Conservation (phyloP, 2,329 filamentous ascomycete genomes). For the Colletotrichum cordylinicola region DNA sequence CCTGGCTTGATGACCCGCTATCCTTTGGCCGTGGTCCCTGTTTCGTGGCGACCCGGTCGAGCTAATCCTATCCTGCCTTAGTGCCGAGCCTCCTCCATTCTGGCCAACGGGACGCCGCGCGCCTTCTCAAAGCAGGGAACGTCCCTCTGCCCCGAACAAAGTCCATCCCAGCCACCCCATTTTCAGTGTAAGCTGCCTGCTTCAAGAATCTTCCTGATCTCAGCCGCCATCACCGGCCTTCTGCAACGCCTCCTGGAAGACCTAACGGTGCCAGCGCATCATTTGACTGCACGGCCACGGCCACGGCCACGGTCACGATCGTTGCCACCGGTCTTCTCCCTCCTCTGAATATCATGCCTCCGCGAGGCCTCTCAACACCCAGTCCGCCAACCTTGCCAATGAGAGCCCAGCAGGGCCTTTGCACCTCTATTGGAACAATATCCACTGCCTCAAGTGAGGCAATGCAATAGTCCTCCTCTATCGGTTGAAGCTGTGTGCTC, state of each 20-base stretch:
- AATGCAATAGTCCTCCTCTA: neutral
- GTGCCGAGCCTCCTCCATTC: neutral
- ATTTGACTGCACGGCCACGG: neutral
- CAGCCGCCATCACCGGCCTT: neutral
- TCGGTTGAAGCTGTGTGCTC: constrained; percentile 7
- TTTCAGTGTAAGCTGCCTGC: constrained; percentile 13
- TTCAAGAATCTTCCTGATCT: neutral
- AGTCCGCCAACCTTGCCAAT: neutral
- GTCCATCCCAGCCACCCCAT: constrained; percentile 29
- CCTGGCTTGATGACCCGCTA: neutral
- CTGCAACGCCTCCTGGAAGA: neutral
- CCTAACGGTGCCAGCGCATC: constrained; percentile 25
- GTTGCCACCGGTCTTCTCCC: neutral
- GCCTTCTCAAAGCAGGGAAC: constrained; percentile 18
- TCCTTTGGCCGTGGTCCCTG: neutral
- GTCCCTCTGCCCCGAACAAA: neutral
- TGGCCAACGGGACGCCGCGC: constrained; percentile 12
- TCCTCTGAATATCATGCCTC: neutral
- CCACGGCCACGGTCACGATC: neutral
- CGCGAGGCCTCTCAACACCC: neutral
- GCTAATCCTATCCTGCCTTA: neutral
- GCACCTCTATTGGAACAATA: neutral
- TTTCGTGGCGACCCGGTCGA: neutral
- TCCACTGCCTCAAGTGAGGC: neutral
- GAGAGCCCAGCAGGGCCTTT: neutral